These are phyloP conservation scores for Ogataea neopini DNA, from an alignment of 805 yeast genomes.

Conservation along the genomic window DNA sequence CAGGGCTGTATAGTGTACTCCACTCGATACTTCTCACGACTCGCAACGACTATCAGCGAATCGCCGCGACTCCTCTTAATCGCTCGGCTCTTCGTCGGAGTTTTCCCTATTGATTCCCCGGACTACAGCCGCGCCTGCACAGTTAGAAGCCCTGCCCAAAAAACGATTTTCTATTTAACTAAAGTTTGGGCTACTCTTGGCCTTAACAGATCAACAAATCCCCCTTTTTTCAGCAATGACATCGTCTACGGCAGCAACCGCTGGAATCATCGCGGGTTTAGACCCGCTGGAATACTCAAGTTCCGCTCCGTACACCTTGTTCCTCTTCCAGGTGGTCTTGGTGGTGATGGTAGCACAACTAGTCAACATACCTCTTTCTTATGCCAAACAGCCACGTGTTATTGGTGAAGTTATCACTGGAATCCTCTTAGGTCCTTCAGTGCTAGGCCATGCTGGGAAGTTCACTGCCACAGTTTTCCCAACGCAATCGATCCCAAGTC, in stretches of 20 bases:
- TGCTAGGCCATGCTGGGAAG: constrained; percentile 67
- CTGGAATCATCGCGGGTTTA: constrained; percentile 71
- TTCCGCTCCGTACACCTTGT: constrained; percentile 63
- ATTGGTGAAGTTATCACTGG: constrained; percentile 83
- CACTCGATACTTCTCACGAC: too few relatives aligned
- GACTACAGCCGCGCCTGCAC: neutral
- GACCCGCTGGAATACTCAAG: constrained; percentile 65
- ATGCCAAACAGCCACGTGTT: constrained; percentile 72
- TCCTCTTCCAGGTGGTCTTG: constrained; percentile 66
- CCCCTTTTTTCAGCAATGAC: neutral
- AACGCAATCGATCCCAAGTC: constrained; percentile 55
- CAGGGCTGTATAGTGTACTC: too few relatives aligned
- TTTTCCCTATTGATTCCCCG: neutral
- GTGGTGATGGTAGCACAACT: constrained; percentile 61
- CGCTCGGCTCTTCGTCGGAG: too few relatives aligned
- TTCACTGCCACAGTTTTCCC: constrained; percentile 71
- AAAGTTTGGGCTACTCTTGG: neutral
- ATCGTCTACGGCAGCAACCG: constrained; percentile 26
- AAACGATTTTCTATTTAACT: neutral
- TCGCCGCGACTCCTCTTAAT: too few relatives aligned
- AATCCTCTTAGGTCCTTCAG: constrained; percentile 73
- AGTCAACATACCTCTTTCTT: constrained; percentile 59
- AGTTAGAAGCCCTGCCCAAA: neutral
- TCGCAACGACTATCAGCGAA: too few relatives aligned
- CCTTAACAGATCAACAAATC: neutral